Evolutionary conservation across 352 stramenopile genomes (phyloP).

Genomic region (Phytophthora cactorum): DNA sequence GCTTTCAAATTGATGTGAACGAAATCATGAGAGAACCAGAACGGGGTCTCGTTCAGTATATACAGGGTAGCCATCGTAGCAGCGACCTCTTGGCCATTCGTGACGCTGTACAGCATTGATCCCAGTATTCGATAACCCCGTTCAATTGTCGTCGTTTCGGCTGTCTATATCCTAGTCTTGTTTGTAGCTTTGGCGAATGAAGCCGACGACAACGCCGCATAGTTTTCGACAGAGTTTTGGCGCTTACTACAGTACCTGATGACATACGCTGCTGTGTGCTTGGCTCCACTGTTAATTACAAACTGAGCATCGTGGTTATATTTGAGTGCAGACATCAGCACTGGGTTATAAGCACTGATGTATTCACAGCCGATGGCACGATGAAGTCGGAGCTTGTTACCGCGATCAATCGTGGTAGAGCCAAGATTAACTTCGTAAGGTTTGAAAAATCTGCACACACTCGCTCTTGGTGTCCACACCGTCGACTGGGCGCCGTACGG

Average conservation of each 20-base stretch:
- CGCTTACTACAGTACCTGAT: conserved; percentile 37
- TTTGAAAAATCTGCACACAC: conserved; percentile 33
- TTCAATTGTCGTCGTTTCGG: conserved; percentile 8
- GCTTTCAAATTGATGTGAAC: conserved; percentile 6
- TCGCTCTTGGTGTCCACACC: conserved; percentile 15
- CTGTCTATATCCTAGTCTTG: conserved; percentile 1
- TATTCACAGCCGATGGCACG: conserved; percentile 31
- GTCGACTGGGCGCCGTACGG: conserved; percentile 9
- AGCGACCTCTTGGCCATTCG: conserved; percentile 23
- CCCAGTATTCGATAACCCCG: conserved; percentile 17
- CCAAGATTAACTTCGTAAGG: conserved; percentile 7
- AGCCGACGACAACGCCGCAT: conserved; percentile 9
- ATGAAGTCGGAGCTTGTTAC: conserved; percentile 1
- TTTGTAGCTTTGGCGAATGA: conserved; percentile 21
- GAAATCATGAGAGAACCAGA: conserved; percentile 31
- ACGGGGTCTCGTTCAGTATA: conserved; percentile 17
- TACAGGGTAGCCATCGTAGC: conserved; percentile 24
- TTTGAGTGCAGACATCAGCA: conserved; percentile 22
- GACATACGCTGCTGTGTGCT: conserved; percentile 32
- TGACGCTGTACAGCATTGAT: conserved; percentile 27
- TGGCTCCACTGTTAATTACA: conserved; percentile 3
- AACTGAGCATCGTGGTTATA: conserved; percentile 42
- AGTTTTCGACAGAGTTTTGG: conserved; percentile 34
- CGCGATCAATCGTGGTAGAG: background rate
- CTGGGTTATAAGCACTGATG: conserved; percentile 34